Evolutionary conservation across 306 rosid genomes (phyloP), one percentile per base, ranked within the genome.

Genomic region (Canavalia ensiformis): DNA sequence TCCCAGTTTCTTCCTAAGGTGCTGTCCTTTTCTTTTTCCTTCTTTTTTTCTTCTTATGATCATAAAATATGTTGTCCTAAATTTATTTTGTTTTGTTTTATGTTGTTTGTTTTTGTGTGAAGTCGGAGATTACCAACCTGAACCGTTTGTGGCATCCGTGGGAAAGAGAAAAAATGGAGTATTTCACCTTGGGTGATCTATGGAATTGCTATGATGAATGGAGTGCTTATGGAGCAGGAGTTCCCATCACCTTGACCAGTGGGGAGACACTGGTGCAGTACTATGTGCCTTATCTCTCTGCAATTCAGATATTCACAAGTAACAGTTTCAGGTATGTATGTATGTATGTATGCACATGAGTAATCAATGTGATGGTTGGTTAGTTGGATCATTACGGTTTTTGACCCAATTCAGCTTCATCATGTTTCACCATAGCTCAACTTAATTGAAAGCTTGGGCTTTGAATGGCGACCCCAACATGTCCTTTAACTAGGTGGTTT

Each of bases 161-260:
- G 98, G 97, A 96, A 80, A 94, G 97, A 85, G 99, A 96, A 84
- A 90, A 46, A 42, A 89, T 92, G 0, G 98, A 96, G 83, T 93
- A 85, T 87, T 93, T 96, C 84, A 90, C 92, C 8, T 76, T 96
- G 82, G 87, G 90, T 55, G 94, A 96, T 85, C 89, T 96, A 8
- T 96, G 99, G 99, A 88, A 91, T 56, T 84, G 94, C 77, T 96
- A 85, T 50, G 99, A 92, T 76, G 99, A 96, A 91, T 92, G 96
- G 97, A 96, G 99, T 81, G 99, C 98, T 2, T 96, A 96, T 62
- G 99, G 99, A 0, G 92, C 97, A 2, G 98, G 97, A 59, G 99
- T 96, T 58, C 95, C 95, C 1, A 87, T 96, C 60, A 67, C 76
- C 81, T 77, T 94, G 76, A 84, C 83, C 82, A 81, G 87, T 79